Evolutionary conservation across 1,284 basidiomycete species (phyloP), one percentile per base, ranked within the genome.

Genomic region (Naganishia liquefaciens): DNA sequence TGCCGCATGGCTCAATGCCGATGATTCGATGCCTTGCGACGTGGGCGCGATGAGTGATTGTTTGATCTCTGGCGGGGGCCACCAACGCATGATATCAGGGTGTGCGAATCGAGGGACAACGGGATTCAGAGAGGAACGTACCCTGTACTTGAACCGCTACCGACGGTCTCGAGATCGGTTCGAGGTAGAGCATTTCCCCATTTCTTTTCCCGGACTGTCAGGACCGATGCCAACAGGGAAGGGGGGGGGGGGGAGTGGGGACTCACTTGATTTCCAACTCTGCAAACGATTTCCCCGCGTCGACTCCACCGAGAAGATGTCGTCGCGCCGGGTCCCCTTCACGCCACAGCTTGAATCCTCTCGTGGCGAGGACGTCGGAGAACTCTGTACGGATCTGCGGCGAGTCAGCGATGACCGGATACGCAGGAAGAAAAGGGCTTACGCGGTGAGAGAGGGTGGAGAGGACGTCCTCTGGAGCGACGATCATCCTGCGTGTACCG

Each of bases 131-230:
- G 10, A 40, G 5, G 49, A 17, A 61, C 47, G 27, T 43, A 61
- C 58, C 39, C 37, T 61, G n/a, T 1, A 39, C 42, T 5, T 61
- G 58, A 11, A 51, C 21, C 2, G 40, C 17, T 27, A 37, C 33
- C 28, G 58, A 19, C 6, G 28, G 25, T 28, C 15, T 33, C 13
- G 25, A 28, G 9, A 30, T 51, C 1, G 37, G 11, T 51, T 61
- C 58, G 3, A 61, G 49, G 23, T 61, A 61, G 15, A 61, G 25
- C 47, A 61, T 50, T 30, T 61, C 47, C 11, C 58, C 58, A 10
- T 50, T 47, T n/a, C 58, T 61, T 7, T 37, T n/a, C n/a, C n/a
- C n/a, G n/a, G n/a, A n/a, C n/a, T n/a, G n/a, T n/a, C n/a, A n/a
- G n/a, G n/a, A n/a, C n/a, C n/a, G n/a, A n/a, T n/a, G n/a, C n/a